Evolutionary conservation across 2,329 filamentous ascomycete genomes (phyloP).

Genomic region (Colletotrichum lindemuthianum): DNA sequence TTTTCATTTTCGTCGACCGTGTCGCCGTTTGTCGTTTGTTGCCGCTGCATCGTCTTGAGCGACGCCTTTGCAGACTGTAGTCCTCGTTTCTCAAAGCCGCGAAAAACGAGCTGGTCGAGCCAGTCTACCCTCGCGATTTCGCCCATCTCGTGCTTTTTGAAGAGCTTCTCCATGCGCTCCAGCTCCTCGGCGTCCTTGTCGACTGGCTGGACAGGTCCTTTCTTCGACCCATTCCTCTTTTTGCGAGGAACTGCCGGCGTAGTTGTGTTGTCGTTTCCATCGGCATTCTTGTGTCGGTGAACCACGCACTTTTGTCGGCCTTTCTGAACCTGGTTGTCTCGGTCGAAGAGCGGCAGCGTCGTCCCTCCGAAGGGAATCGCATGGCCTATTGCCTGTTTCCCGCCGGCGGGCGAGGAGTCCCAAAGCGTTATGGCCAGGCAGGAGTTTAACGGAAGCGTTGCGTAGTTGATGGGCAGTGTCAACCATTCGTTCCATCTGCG

Average conservation of each 20-base stretch:
- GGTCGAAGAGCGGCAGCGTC: constrained; percentile 90
- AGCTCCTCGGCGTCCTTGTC: constrained; percentile 84
- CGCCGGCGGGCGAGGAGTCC: constrained; percentile 88
- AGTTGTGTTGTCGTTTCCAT: constrained; percentile 81
- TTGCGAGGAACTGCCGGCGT: constrained; percentile 77
- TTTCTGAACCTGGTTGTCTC: constrained; percentile 89
- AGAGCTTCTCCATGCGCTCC: constrained; percentile 85
- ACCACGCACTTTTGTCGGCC: constrained; percentile 91
- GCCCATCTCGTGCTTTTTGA: constrained; percentile 99
- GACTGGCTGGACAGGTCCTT: constrained; percentile 59
- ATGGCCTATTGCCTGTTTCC: constrained; percentile 75
- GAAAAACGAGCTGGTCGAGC: constrained; percentile 94
- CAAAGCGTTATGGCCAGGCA: constrained; percentile 93
- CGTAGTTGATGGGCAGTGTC: constrained; percentile 84
- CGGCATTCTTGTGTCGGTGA: constrained; percentile 83
- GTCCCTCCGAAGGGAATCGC: constrained; percentile 94
- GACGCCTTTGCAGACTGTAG: constrained; percentile 72
- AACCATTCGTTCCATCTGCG: constrained; percentile 95
- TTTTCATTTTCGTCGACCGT: constrained; percentile 45
- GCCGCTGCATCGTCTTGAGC: constrained; percentile 65
- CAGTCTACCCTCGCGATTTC: constrained; percentile 94
- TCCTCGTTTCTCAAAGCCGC: constrained; percentile 83
- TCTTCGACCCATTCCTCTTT: constrained; percentile 58
- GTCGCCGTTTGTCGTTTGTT: constrained; percentile 54
- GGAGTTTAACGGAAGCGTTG: constrained; percentile 81